These are phyloP conservation scores for Aspergillus mulundensis DNA, from an alignment of 495 filamentous ascomycete species.

Conservation along the genomic window DNA sequence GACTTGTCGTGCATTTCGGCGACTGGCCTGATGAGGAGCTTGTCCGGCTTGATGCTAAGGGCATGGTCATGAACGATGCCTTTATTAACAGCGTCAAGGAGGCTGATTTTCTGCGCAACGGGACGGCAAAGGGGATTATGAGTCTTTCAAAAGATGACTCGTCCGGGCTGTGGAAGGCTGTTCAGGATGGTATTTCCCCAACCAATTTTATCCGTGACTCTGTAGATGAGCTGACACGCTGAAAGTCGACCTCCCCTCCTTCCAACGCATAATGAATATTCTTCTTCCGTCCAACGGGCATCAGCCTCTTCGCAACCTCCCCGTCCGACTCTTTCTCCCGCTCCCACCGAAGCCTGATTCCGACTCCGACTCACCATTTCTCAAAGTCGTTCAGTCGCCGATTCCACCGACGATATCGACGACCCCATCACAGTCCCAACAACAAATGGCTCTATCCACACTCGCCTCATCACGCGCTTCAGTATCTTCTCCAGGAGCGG, in stretches of 20 bases:
- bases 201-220: too few species aligned
- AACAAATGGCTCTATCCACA: conserved; percentile 21
- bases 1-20: conserved; percentile 68
- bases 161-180: conserved; percentile 77
- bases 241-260: conserved; percentile 69
- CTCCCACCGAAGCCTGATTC: conserved; percentile 44
- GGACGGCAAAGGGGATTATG: conserved; percentile 92
- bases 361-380: conserved; percentile 35
- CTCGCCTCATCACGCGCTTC: conserved; percentile 25
- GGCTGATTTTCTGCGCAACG: conserved; percentile 88
- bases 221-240: too few species aligned
- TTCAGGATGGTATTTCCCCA: conserved; percentile 65
- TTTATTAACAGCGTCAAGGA: conserved; percentile 95
- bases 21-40: conserved; percentile 68
- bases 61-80: conserved; percentile 67
- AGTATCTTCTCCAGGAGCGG: not conserved
- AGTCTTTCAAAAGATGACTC: conserved; percentile 83
- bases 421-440: conserved; percentile 14
- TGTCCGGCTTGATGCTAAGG: conserved; percentile 58
- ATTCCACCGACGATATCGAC: conserved; percentile 47
- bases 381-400: conserved; percentile 68
- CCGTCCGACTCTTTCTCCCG: conserved; percentile 84
- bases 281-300: conserved; percentile 68
- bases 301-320: conserved; percentile 71
- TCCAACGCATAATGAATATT: conserved; percentile 67